These are phyloP conservation scores for Lithospermum erythrorhizon DNA, from an alignment of 257 asterid genomes.

Conservation along the genomic window DNA sequence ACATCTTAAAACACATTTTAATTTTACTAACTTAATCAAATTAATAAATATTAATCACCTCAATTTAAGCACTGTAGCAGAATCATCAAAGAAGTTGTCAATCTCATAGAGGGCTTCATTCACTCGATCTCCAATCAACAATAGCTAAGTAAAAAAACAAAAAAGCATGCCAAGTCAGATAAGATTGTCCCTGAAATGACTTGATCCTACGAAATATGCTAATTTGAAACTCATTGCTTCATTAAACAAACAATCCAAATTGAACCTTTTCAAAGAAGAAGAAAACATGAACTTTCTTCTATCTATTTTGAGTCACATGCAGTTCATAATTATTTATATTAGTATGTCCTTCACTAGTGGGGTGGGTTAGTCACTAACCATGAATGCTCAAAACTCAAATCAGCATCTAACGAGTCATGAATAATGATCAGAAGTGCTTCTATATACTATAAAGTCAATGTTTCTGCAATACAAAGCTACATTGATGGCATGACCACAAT, in stretches of 20 bases:
- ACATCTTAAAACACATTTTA: background rate
- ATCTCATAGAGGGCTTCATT: conserved; percentile 65
- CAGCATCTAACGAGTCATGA: too few species aligned
- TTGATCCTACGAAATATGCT: background rate
- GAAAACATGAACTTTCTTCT: too few species aligned
- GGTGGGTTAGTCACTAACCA: too few species aligned
- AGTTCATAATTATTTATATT: too few species aligned
- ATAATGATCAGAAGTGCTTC: too few species aligned
- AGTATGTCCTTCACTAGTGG: too few species aligned
- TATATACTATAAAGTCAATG: too few species aligned
- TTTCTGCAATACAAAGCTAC: too few species aligned
- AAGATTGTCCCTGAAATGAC: background rate
- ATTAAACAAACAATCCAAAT: background rate
- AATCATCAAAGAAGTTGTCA: conserved; percentile 28
- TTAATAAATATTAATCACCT: conserved; percentile 34
- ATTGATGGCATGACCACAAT: too few species aligned
- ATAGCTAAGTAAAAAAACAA: conserved; percentile 34
- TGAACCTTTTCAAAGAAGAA: background rate
- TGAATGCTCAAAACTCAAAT: too few species aligned
- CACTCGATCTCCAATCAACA: conserved; percentile 84
- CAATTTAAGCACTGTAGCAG: conserved; percentile 37
- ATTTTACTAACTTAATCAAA: background rate
- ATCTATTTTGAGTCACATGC: too few species aligned
- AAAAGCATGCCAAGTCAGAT: conserved; percentile 6
- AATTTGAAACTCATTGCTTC: background rate